These are phyloP conservation scores for Collariella sp. DNA, from an alignment of 495 filamentous ascomycete genomes.

Conservation along the genomic window DNA sequence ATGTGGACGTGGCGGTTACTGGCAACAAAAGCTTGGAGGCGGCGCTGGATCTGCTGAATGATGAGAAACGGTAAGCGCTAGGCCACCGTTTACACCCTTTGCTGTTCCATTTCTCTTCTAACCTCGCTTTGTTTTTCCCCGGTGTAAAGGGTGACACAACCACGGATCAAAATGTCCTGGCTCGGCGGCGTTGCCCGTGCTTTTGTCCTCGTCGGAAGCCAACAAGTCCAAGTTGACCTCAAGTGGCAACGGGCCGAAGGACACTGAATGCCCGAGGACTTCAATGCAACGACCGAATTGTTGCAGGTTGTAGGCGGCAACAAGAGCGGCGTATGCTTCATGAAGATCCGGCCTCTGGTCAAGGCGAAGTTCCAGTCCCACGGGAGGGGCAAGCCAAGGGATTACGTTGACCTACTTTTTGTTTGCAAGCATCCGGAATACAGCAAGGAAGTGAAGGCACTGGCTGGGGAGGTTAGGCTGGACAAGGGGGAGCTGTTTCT, in stretches of 20 bases:
- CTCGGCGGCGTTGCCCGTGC: neutral
- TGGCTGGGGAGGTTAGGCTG: neutral
- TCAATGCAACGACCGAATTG: neutral
- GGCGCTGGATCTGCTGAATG: neutral
- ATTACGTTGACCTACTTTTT: neutral
- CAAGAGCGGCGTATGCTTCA: neutral
- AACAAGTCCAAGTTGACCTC: constrained; percentile 7
- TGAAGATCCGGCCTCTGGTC: neutral
- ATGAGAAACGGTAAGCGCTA: neutral
- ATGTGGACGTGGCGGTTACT: constrained; percentile 1
- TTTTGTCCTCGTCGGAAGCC: neutral
- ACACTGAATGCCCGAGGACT: constrained; percentile 1
- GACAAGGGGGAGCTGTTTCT: neutral
- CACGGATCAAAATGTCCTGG: constrained; percentile 4
- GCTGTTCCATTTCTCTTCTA: neutral
- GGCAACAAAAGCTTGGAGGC: neutral
- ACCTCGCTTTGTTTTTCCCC: neutral
- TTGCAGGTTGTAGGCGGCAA: neutral
- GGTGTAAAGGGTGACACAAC: neutral
- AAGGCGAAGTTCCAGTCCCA: constrained; percentile 1
- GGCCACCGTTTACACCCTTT: neutral
- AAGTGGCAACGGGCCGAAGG: neutral
- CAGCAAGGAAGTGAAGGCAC: neutral
- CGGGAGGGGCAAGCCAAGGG: neutral
- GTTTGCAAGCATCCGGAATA: neutral